Evolutionary conservation across 2,329 filamentous ascomycete genomes (phyloP).

Genomic region (Nothophaeocryptopus gaeumannii): DNA sequence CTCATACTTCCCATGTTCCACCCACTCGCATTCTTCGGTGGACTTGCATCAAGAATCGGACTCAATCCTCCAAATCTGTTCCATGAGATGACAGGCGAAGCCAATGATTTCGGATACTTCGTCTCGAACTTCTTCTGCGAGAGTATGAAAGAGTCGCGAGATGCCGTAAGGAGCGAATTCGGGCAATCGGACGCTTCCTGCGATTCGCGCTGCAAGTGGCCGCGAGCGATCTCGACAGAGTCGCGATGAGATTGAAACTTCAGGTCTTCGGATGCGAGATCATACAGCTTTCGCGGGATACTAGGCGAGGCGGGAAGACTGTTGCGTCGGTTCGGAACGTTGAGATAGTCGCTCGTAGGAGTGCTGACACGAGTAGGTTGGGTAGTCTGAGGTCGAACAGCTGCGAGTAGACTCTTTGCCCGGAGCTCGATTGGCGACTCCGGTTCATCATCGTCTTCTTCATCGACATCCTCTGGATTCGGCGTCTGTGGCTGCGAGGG

Average conservation of each 20-base stretch:
- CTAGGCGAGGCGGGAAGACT: slow-evolving; percentile 20
- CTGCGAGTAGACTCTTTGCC: slow-evolving; percentile 6
- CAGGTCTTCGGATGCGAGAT: slow-evolving; percentile 23
- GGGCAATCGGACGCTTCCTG: slow-evolving; percentile 15
- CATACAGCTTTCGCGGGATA: slow-evolving; percentile 20
- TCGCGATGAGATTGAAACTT: slow-evolving; percentile 29
- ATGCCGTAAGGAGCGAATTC: slow-evolving; percentile 21
- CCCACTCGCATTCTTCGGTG: slow-evolving; percentile 19
- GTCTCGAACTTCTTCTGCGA: slow-evolving; percentile 27
- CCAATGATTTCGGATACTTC: slow-evolving; percentile 16
- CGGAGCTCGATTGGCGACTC: slow-evolving; percentile 12
- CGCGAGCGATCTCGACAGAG: slow-evolving; percentile 30
- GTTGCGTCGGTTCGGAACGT: slow-evolving; percentile 13
- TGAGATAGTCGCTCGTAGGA: slow-evolving; percentile 1
- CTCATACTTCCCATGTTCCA: neutral
- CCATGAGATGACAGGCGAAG: slow-evolving; percentile 7
- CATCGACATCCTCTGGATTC: slow-evolving; percentile 3
- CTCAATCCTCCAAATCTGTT: slow-evolving; percentile 27
- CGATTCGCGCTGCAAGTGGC: slow-evolving; percentile 20
- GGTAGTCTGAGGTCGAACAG: slow-evolving; percentile 5
- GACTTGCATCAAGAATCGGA: slow-evolving; percentile 32
- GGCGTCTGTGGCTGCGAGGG: slow-evolving; percentile 22
- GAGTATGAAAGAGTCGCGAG: slow-evolving; percentile 30
- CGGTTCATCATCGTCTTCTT: slow-evolving; percentile 15
- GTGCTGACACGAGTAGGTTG: slow-evolving; percentile 8